phyloP scores from a whole-genome alignment of 2,329 filamentous ascomycete species.

The Aspergillus proliferans region DNA sequence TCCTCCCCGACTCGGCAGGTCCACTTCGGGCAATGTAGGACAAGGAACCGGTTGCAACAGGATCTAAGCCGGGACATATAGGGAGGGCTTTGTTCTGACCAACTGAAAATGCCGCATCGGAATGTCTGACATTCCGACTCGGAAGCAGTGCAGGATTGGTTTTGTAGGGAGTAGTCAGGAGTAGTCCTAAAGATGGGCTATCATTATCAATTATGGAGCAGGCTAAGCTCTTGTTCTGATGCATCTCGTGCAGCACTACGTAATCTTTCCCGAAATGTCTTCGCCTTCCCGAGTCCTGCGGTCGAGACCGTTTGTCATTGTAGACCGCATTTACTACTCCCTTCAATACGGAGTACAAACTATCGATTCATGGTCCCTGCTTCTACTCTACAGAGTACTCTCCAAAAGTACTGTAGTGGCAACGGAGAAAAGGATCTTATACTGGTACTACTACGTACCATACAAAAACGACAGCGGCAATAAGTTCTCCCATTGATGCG shows the following conservation, averaged over 20 bases:
- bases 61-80: too few relatives aligned
- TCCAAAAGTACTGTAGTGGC: neutral
- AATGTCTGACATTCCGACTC: neutral
- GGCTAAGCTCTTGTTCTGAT: too few relatives aligned
- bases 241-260: neutral
- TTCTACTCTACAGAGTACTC: neutral
- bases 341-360: too few relatives aligned
- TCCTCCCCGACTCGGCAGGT: neutral
- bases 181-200: too few relatives aligned
- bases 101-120: neutral
- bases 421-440: neutral
- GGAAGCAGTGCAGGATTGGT: too few relatives aligned
- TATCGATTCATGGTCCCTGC: too few relatives aligned
- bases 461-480: conserved; percentile 21
- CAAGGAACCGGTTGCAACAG: neutral
- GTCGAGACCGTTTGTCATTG: neutral
- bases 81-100: too few relatives aligned
- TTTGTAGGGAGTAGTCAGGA: too few relatives aligned
- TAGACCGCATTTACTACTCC: neutral
- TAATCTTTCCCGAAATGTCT: neutral
- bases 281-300: neutral
- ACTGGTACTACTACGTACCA: too few relatives aligned
- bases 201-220: too few relatives aligned
- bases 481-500: conserved; percentile 24
- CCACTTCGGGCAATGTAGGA: conserved; percentile 1